Evolutionary conservation across 2,329 filamentous ascomycete species (phyloP), one percentile per base, ranked within the genome.

Genomic region (Hawksworthiomyces lignivorus): DNA sequence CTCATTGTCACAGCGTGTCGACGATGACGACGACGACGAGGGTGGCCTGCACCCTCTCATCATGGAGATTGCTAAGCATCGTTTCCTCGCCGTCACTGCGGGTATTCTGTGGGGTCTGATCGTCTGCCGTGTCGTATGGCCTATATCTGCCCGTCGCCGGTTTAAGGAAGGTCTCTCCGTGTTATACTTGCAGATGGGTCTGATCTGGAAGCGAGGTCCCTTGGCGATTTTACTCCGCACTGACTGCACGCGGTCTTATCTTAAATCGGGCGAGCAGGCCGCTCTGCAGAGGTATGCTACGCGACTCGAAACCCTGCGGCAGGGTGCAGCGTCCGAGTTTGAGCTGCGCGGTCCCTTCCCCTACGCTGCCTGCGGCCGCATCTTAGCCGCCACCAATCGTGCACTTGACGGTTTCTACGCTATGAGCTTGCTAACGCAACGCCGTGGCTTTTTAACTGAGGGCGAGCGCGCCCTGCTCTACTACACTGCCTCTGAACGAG

Each of bases 171-270:
- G 90, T 2, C 72, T 96, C 10, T 86, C 87, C 21, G 71, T 95
- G n/a, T 69, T 98, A 11, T 97, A 92, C 76, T 72, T 98, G 7
- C 86, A 94, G 45, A 89, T 98, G 80, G 87, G 88, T 14, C 73
- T 98, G 26, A 89, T 97, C 50, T 98, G 92, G 92, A 94, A 90
- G 64, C 80, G 89, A 33, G 90, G 94, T 8, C 92, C 92, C 0
- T 68, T 98, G 19, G 82, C 84, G 5, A 77, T 82, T 7, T 72
- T 95, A 42, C 66, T 80, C 1, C 72, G 80, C 34, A 77, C 72
- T 45, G 67, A 76, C 49, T 67, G 64, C 46, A 67, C 69, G 4
- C 64, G 72, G 27, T 77, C 80, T 6, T 97, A 94, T 59, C 88
- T 96, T 75, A 82, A 82, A 4, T 76, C 88, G n/a, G 77, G 82